Evolutionary conservation across 2,329 filamentous ascomycete genomes (phyloP).

Genomic region (Massarina eburnea): DNA sequence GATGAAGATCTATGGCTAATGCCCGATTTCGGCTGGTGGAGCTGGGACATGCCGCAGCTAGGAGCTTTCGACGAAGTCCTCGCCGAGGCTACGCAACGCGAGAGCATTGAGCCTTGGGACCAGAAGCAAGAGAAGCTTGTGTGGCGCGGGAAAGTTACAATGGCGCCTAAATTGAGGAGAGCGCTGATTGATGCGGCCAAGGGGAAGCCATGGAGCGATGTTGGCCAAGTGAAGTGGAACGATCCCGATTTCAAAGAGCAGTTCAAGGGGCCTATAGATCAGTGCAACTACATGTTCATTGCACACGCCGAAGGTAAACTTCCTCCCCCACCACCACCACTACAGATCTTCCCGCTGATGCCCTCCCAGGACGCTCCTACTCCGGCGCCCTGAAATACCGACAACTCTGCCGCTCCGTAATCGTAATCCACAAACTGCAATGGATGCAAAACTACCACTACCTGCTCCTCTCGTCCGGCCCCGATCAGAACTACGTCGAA

Average conservation of each 20-base stretch:
- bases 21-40: conserved; percentile 40
- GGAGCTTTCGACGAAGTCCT: conserved; percentile 33
- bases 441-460: conserved; percentile 41
- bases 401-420: conserved; percentile 50
- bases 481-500: conserved; percentile 38
- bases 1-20: conserved; percentile 39
- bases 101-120: conserved; percentile 33
- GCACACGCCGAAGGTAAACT: conserved; percentile 54
- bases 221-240: conserved; percentile 33
- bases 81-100: conserved; percentile 27
- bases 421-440: conserved; percentile 37
- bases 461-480: conserved; percentile 29
- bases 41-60: conserved; percentile 37
- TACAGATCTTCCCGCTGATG: conserved; percentile 11
- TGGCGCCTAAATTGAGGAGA: conserved; percentile 32
- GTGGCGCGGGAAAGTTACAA: conserved; percentile 37
- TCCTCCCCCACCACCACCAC: not conserved
- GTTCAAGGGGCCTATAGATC: conserved; percentile 54
- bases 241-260: conserved; percentile 40
- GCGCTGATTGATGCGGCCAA: conserved; percentile 30
- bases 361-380: conserved; percentile 43
- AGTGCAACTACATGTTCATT: conserved; percentile 58
- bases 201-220: conserved; percentile 36
- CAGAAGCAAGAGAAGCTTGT: conserved; percentile 37
- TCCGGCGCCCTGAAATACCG: conserved; percentile 58